Base-by-base conservation (phyloP, 2,329 filamentous ascomycete genomes). In the Sphaerostilbella broomeana region DNA sequence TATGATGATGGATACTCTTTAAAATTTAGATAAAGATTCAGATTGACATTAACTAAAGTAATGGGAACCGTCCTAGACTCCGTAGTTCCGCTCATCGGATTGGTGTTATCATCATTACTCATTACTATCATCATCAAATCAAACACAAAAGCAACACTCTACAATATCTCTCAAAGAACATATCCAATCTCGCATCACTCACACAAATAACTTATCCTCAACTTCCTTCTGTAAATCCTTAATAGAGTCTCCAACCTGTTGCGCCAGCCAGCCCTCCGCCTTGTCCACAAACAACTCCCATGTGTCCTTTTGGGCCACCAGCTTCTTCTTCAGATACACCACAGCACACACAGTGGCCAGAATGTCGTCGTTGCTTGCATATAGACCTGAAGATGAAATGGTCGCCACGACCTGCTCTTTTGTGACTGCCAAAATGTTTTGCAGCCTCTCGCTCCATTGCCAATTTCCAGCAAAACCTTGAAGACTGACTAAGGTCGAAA, bases 221-320 rank as follows among this genome's bases (percentile, higher is more conserved):
- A 58, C 35, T 16, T 33, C 6, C 38, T 11, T 31, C 18, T 51
- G 33, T 31, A 60, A 33, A 4, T 39, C 46, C 12, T 46, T 25
- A 16, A 44, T 28, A 2, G 21, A 29, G 5, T 39, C 42, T 1
- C 47, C 51, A 8, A 51, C 37, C 5, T 46, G 46, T 2, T 42
- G 42, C 26, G 45, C 38, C 22, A 79, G 38, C 73, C 75, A 82
- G 0, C 32, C 51, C 50, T 60, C 64, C 0, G 74, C 78, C 64
- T 82, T 83, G 8, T 72, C 70, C 12, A 71, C 75, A 26, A 84
- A 59, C 64, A 84, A 63, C 45, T 80, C 78, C 79, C 79, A 85
- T 6, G 68, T 66, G 3, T 77, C 79, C 52, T 63, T 60, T 35
- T 74, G 63, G 0, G 46, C 58, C 0, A 24, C 48, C 42, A 75